Evolutionary conservation across 2,329 filamentous ascomycete species (phyloP).

Genomic region (Coniella vitis): DNA sequence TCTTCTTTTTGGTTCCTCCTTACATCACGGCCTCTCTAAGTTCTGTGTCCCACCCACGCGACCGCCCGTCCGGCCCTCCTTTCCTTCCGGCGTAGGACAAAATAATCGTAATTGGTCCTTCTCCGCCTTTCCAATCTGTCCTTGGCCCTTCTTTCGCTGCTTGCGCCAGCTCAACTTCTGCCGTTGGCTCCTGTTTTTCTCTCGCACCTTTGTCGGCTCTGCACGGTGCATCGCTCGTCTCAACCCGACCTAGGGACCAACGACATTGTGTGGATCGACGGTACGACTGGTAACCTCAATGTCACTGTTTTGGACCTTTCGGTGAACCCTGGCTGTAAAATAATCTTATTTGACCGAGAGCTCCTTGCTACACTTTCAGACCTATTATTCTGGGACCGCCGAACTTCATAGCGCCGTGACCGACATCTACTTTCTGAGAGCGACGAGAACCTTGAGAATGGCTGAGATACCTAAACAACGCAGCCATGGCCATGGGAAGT

Average conservation of each 20-base stretch:
- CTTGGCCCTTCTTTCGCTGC: neutral
- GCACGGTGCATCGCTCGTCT: too few species aligned
- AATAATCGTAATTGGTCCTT: constrained; percentile 6
- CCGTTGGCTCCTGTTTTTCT: neutral
- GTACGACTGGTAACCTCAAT: too few species aligned
- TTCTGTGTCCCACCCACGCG: neutral
- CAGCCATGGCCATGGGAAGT: constrained; percentile 8
- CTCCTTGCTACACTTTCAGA: neutral
- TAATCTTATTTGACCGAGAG: too few species aligned
- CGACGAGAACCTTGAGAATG: neutral
- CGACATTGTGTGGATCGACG: neutral
- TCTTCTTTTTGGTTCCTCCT: neutral
- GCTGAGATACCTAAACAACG: constrained; percentile 10
- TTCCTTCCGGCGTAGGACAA: neutral
- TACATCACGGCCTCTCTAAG: neutral
- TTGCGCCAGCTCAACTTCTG: neutral
- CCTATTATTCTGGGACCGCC: neutral
- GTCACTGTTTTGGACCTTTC: too few species aligned
- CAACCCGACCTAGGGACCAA: neutral
- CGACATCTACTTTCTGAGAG: neutral
- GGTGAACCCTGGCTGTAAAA: too few species aligned
- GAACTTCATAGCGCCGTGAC: neutral
- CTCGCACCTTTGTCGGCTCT: too few species aligned
- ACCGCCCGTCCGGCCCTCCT: neutral
- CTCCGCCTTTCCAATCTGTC: neutral